phyloP scores from a whole-genome alignment of 176 grass and related monocot species.

The Bromus sterilis region DNA sequence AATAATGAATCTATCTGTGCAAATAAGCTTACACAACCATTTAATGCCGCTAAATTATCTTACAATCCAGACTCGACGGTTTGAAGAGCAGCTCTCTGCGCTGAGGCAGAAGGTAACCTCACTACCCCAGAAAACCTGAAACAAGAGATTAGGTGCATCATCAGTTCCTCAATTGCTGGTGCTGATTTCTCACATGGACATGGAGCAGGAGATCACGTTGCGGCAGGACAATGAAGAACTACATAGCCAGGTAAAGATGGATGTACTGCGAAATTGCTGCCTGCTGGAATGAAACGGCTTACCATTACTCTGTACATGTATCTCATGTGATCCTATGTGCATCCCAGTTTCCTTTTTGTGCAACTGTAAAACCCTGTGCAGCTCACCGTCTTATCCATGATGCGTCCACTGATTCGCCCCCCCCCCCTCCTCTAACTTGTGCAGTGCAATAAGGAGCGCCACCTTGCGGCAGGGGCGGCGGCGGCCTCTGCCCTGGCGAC shows the following conservation, averaged over 20 bases:
- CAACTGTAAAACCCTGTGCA: too few relatives aligned
- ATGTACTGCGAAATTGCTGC: not conserved
- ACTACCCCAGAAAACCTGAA: not conserved
- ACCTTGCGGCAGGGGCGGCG: not conserved
- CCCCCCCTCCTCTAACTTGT: not conserved
- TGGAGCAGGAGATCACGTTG: conserved; percentile 38
- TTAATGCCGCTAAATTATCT: not conserved
- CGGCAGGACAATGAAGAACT: conserved; percentile 42
- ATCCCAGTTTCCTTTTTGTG: too few relatives aligned
- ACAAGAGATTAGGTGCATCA: not conserved
- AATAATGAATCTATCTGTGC: not conserved
- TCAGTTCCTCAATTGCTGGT: not conserved
- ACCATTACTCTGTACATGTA: not conserved
- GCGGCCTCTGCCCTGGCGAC: not conserved
- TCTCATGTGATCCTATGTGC: conserved; percentile 27
- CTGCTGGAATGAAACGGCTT: not conserved
- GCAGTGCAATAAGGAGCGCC: conserved; percentile 30
- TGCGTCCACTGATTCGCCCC: not conserved
- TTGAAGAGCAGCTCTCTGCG: conserved; percentile 42
- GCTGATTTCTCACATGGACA: not conserved
- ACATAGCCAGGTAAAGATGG: conserved; percentile 33
- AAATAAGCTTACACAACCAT: not conserved
- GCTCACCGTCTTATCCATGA: too few relatives aligned
- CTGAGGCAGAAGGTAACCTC: conserved; percentile 52
- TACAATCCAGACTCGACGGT: conserved; percentile 30